A percentile compares a stretch with the other conserved stretches of the same genome.
Evolutionary conservation across 2,329 filamentous ascomycete species (phyloP).

Genomic region (Calonectria honghensis): DNA sequence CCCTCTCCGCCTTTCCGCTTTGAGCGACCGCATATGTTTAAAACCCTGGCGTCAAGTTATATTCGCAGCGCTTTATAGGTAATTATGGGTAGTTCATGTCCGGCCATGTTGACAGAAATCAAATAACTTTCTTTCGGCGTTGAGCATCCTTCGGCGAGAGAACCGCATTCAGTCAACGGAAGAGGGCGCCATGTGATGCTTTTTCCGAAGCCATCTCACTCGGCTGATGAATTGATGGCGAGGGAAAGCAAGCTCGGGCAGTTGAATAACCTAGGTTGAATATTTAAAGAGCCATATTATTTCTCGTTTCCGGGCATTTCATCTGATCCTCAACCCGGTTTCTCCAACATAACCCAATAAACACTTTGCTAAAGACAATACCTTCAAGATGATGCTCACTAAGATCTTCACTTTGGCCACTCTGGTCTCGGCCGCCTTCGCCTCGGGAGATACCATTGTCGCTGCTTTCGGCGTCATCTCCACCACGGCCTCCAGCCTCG

Average conservation of each 20-base stretch:
- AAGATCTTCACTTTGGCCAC: conserved; percentile 25
- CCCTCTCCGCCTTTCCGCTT: conserved; percentile 25
- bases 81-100: conserved; percentile 24
- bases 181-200: neutral
- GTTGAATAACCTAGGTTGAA: neutral
- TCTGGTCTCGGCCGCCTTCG: conserved; percentile 21
- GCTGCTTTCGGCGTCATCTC: conserved; percentile 18
- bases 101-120: neutral
- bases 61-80: conserved; percentile 22
- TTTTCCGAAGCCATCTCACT: neutral
- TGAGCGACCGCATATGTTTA: neutral
- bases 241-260: neutral
- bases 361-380: neutral
- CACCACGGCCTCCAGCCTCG: conserved; percentile 17
- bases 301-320: neutral
- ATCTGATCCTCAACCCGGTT: neutral
- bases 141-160: conserved; percentile 1
- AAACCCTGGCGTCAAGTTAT: neutral
- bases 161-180: conserved; percentile 15
- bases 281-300: neutral
- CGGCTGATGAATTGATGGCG: neutral
- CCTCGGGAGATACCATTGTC: conserved; percentile 25
- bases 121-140: neutral
- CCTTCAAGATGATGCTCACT: conserved; percentile 24
- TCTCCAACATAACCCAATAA: neutral